Evolutionary conservation across 2,329 filamentous ascomycete genomes (phyloP), one percentile per base, ranked within the genome.

Genomic region (Canariomyces notabilis): DNA sequence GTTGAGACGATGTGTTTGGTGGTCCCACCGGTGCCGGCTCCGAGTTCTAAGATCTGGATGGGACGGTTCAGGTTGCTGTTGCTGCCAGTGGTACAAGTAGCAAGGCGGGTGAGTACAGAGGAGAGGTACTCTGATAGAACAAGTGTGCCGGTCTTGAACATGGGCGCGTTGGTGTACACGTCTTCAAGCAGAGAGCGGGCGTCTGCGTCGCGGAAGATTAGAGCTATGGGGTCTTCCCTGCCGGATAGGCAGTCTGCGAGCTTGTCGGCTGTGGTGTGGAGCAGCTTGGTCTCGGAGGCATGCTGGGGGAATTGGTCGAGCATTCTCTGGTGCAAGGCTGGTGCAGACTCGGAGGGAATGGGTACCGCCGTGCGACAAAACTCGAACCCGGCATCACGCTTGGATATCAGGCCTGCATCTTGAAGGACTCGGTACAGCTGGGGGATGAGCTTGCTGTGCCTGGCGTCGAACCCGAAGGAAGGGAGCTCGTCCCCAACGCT

Each of bases 11-110:
- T 19, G 2, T 57, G 46, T 8, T 48, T 50, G 0, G 70, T 68
- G 1, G 70, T 73, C 0, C 66, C 69, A 1, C 70, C 69, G 1
- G 67, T 70, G 11, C 70, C 70, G 0, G 62, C 69, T 1, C 70
- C 70, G 6, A 72, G 48, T 51, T 73, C 69, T 42, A 75, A 59
- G 26, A 74, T 66, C 2, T 59, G 55, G n/a, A 70, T 50, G 3
- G 56, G 37, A 11, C 8, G n/a, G n/a, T n/a, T n/a, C n/a, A n/a
- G n/a, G n/a, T n/a, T n/a, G n/a, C n/a, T 5, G 19, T 29, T 23
- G 5, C 50, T 32, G 16, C 37, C n/a, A 6, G 32, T 12, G 7
- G 31, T n/a, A n/a, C n/a, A n/a, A 42, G 14, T 20, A 42, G 29
- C n/a, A n/a, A 33, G 20, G 4, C 45, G 11, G 16, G 22, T 20